A percentile compares a stretch with the other conserved stretches of the same genome.
Evolutionary conservation across 1,284 basidiomycete species (phyloP).

Genomic region (Leccinum solheimii): DNA sequence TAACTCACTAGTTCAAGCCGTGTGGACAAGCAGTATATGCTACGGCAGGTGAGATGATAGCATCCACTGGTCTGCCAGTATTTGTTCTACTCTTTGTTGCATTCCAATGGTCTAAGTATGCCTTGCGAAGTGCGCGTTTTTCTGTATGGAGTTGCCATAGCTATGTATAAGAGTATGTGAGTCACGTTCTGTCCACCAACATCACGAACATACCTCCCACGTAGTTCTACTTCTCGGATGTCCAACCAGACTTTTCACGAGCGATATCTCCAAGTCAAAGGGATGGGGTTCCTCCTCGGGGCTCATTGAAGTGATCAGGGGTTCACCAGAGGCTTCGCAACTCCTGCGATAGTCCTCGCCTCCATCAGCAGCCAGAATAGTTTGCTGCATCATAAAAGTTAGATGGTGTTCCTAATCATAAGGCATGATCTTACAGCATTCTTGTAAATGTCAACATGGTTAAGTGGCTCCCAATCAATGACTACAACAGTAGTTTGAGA

Average conservation of each 20-base stretch:
- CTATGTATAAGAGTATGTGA: slow-evolving; percentile 28
- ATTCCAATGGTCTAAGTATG: slow-evolving; percentile 61
- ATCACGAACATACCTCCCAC: slow-evolving; percentile 23
- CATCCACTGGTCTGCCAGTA: slow-evolving; percentile 65
- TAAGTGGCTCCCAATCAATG: slow-evolving; percentile 46
- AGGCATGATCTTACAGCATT: slow-evolving; percentile 32
- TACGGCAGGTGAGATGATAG: slow-evolving; percentile 58
- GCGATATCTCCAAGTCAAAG: slow-evolving; percentile 23
- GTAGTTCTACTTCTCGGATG: slow-evolving; percentile 20
- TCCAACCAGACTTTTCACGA: slow-evolving; percentile 30
- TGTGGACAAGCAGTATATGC: slow-evolving; percentile 59
- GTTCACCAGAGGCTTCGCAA: slow-evolving; percentile 49
- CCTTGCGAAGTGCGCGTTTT: slow-evolving; percentile 48
- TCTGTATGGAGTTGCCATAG: slow-evolving; percentile 59
- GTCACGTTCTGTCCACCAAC: slow-evolving; percentile 2
- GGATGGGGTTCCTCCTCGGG: slow-evolving; percentile 35
- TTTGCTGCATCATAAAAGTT: slow-evolving; percentile 18
- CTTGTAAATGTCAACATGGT: slow-evolving; percentile 41
- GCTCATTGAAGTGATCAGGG: slow-evolving; percentile 51
- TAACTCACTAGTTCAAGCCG: slow-evolving; percentile 48
- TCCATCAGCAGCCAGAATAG: slow-evolving; percentile 31
- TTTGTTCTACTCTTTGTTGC: slow-evolving; percentile 48
- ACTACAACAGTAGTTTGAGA: slow-evolving; percentile 25
- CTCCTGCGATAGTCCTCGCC: slow-evolving; percentile 46
- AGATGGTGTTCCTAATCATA: neutral